Percentiles rank a stretch among this genome's conserved stretches.
These are phyloP conservation scores for Theobroma grandiflorum DNA, from an alignment of 441 rosid species.

Conservation along the genomic window DNA sequence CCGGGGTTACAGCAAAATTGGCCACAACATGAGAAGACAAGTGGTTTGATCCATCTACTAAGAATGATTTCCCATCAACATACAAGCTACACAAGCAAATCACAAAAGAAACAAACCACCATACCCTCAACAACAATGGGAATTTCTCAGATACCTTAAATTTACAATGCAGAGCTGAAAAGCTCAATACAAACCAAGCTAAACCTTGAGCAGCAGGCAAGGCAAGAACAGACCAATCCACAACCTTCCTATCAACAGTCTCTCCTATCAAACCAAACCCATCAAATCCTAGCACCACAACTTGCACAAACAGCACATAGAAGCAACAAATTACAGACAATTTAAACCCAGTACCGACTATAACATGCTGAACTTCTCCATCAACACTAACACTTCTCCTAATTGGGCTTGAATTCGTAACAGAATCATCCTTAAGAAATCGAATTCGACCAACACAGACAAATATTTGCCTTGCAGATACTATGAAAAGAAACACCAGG, in stretches of 20 bases:
- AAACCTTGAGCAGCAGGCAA: constrained; percentile 75
- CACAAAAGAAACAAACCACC: constrained; percentile 88
- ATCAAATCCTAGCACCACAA: constrained; percentile 76
- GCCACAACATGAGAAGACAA: constrained; percentile 74
- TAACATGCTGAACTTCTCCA: constrained; percentile 58
- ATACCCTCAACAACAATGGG: constrained; percentile 79
- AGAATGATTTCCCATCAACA: constrained; percentile 69
- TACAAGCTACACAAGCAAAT: constrained; percentile 74
- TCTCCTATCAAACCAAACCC: constrained; percentile 67
- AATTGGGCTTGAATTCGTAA: constrained; percentile 50
- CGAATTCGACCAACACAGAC: constrained; percentile 71
- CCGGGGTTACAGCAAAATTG: constrained; percentile 83
- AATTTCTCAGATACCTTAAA: constrained; percentile 79
- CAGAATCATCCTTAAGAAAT: constrained; percentile 71
- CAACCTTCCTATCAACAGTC: constrained; percentile 46
- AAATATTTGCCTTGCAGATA: constrained; percentile 73
- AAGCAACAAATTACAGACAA: constrained; percentile 70
- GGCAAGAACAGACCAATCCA: constrained; percentile 65
- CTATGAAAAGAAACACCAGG: constrained; percentile 64
- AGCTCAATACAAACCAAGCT: constrained; percentile 87
- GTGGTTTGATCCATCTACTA: constrained; percentile 58
- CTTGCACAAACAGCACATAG: constrained; percentile 73
- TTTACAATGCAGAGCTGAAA: constrained; percentile 80
- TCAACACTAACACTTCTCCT: constrained; percentile 50
- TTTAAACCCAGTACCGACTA: constrained; percentile 69